Base-by-base conservation (phyloP, 305 asterid species). In the Caryopteris hybrid region DNA sequence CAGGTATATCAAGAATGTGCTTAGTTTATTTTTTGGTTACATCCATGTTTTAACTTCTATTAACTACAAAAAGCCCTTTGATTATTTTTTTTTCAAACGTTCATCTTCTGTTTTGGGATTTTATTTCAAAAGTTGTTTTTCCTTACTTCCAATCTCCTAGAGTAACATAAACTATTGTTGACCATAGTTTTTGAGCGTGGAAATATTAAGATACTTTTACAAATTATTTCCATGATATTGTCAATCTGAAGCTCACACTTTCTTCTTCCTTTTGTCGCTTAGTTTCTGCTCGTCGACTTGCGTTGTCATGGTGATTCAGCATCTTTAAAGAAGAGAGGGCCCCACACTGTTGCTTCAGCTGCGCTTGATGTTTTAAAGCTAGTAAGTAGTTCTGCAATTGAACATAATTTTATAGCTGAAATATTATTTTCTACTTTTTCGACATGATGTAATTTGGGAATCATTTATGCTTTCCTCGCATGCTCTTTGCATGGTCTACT, bases 271-370 rank as follows among this genome's bases (percentile, higher is more conserved):
- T 69, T 70, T 60, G 22, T 78, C 76, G 74, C 71, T 55, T 92
- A 93, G 99, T 93, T 93, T 88, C 91, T 93, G 85, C 88, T 93
- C 69, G 92, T 93, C 61, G 97, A 93, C 92, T 82, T 93, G 83
- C 94, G 99, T 27, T 93, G 99, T 68, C 99, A 93, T 76, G 99
- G 99, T 69, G 99, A 90, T 79, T 93, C 99, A 42, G 84, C 97
- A 74, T 80, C 95, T 53, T 72, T 86, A 66, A 87, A 73, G 78
- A 88, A 88, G 85, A 83, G 80, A 79, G 96, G 95, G 13, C 88
- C 96, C 33, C 92, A 93, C 76, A 81, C 92, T 66, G 96, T 91
- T 74, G 85, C 91, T 41, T 85, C 96, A 67, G 97, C 99, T 80
- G 97, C 99, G 29, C 88, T 84, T 74, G 99, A 93, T 76, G 96